Base-by-base conservation (phyloP, 306 rosid species). In the Herpetospermum pedunculosum region DNA sequence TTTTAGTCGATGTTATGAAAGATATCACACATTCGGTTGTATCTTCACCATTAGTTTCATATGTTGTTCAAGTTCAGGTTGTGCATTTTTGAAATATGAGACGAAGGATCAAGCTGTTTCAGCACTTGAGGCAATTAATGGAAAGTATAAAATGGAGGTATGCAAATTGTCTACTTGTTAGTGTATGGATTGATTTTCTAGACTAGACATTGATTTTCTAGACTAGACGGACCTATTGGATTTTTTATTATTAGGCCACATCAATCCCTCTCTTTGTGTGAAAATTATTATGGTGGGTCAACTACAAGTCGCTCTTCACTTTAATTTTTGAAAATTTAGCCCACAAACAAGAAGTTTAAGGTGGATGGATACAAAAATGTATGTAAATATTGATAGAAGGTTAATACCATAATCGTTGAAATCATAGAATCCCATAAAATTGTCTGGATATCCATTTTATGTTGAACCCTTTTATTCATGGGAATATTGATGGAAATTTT, bases 61-160 rank as follows among this genome's bases (percentile, higher is more conserved):
- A 43, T 28, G 41, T 28, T 70, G 74, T 41, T 46, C 40, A 49
- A 46, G 25, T 70, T 44, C 78, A 93, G 98, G 98, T 54, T 93
- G 98, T 86, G 98, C 98, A 59, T 93, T 93, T 87, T 78, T 93
- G 75, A 93, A 93, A 83, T 93, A 91, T 63, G 98, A 93, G 84
- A 89, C 97, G 37, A 93, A 91, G 83, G 96, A 93, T 19, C 94
- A 93, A 81, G 98, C 98, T 62, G 89, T 93, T 70, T 83, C 91
- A 75, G 92, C 98, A 69, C 84, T 91, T 37, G 97, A 87, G 76
- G 91, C 88, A 72, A 77, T 93, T 65, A 91, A 91, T 81, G 97
- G 97, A 85, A 90, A 91, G 75, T 83, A 88, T 82, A 93, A 86
- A 89, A 89, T 93, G 96, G 97, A 95, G 97, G 99, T 91, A 30